Conservation (phyloP, 768 basidiomycete genomes). For the Boletus bicolor region DNA sequence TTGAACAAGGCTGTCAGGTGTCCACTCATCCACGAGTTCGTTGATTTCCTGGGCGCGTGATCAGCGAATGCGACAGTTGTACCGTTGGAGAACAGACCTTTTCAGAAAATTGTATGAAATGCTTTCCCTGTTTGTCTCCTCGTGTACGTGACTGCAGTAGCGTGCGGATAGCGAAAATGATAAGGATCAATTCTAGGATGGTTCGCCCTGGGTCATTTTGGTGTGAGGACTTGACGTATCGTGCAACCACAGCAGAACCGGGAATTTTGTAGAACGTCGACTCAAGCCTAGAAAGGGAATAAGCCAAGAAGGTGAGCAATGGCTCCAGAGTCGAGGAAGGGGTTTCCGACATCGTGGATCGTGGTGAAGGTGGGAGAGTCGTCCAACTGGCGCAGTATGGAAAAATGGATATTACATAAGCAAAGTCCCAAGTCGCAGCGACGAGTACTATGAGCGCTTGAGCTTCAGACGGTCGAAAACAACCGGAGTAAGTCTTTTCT, state of each 20-base stretch:
- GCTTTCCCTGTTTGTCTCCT: slow-evolving; percentile 77
- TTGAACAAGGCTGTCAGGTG: slow-evolving; percentile 75
- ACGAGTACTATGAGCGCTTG: too few species aligned
- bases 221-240: slow-evolving; percentile 93
- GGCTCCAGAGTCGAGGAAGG: slow-evolving; percentile 40
- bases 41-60: slow-evolving; percentile 75
- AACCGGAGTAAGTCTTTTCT: neutral
- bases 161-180: slow-evolving; percentile 86
- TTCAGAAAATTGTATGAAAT: slow-evolving; percentile 88
- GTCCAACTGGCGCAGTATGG: neutral
- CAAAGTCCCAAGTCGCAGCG: neutral
- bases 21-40: slow-evolving; percentile 95
- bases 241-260: slow-evolving; percentile 78
- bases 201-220: slow-evolving; percentile 95
- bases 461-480: too few species aligned
- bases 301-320: slow-evolving; percentile 63
- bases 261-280: slow-evolving; percentile 71
- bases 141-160: slow-evolving; percentile 87
- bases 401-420: slow-evolving; percentile 16
- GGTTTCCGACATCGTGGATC: slow-evolving; percentile 35
- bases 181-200: slow-evolving; percentile 81
- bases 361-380: slow-evolving; percentile 4
- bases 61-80: neutral
- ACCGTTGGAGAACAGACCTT: slow-evolving; percentile 54
- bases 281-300: slow-evolving; percentile 57